Evolutionary conservation across 768 basidiomycete genomes (phyloP).

Genomic region (Phylloporus scabripes): DNA sequence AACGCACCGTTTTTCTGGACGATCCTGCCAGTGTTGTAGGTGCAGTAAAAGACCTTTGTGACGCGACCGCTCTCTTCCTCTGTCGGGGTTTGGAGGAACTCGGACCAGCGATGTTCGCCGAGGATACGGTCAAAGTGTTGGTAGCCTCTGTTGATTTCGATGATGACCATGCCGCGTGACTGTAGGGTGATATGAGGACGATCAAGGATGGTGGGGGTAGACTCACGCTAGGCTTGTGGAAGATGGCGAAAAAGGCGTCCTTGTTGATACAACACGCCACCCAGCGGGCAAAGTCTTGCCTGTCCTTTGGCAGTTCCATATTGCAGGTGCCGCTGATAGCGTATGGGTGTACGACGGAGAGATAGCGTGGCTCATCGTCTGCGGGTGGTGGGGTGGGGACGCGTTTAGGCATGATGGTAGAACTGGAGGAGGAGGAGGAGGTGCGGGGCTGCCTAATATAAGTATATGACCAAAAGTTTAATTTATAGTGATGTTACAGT

Average conservation of each 20-base stretch:
- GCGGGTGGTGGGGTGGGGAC: conserved; percentile 36
- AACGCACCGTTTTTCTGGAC: conserved; percentile 43
- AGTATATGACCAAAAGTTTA: neutral
- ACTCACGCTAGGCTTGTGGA: conserved; percentile 42
- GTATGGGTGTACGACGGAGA: conserved; percentile 43
- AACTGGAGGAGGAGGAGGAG: neutral
- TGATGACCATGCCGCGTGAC: conserved; percentile 42
- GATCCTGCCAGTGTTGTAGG: conserved; percentile 31
- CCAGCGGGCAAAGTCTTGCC: conserved; percentile 38
- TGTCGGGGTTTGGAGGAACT: conserved; percentile 32
- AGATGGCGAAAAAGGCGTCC: conserved; percentile 35
- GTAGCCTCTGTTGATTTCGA: conserved; percentile 36
- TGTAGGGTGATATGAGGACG: conserved; percentile 8
- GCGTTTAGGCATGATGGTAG: conserved; percentile 37
- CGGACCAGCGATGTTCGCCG: conserved; percentile 40
- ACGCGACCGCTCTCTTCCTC: conserved; percentile 24
- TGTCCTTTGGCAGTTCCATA: conserved; percentile 36
- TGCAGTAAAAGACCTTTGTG: conserved; percentile 38
- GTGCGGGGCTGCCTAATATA: neutral
- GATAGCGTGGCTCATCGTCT: conserved; percentile 41
- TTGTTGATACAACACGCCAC: conserved; percentile 37
- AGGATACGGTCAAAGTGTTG: conserved; percentile 32
- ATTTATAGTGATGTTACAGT: too few relatives aligned
- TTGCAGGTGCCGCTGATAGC: conserved; percentile 35
- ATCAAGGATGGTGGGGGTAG: neutral